A percentile compares a stretch with the other conserved stretches of the same genome.
Evolutionary conservation across 2,329 filamentous ascomycete genomes (phyloP).

Genomic region (Diaporthe ampelina): DNA sequence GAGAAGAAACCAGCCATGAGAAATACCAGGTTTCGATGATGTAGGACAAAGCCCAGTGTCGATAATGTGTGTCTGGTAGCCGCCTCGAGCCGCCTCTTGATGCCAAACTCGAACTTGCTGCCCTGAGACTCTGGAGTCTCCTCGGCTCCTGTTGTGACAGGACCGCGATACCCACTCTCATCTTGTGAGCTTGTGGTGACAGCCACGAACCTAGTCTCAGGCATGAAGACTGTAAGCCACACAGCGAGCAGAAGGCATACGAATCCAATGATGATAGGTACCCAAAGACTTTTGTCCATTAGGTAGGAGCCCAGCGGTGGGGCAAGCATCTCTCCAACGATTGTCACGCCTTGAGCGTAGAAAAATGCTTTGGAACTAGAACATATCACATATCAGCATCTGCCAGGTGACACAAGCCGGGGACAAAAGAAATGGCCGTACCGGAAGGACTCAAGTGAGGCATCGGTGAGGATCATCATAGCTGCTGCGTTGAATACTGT

Average conservation of each 20-base stretch:
- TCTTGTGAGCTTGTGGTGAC: background rate
- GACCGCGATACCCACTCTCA: too few species aligned
- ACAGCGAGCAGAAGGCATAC: background rate
- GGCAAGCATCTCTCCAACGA: constrained; percentile 14
- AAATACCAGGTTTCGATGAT: background rate
- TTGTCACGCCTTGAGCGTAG: constrained; percentile 6
- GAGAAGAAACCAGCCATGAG: constrained; percentile 17
- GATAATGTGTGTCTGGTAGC: background rate
- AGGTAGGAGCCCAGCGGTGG: background rate
- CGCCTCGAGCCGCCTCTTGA: background rate
- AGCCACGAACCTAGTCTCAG: background rate
- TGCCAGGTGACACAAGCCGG: too few species aligned
- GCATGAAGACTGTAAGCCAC: background rate
- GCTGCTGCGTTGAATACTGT: constrained; percentile 2
- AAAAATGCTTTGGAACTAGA: constrained; percentile 9
- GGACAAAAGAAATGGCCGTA: background rate
- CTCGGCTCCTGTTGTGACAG: background rate
- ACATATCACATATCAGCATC: background rate
- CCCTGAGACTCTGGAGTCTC: background rate
- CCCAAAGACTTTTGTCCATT: constrained; percentile 2
- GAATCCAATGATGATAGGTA: background rate
- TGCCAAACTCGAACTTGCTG: background rate
- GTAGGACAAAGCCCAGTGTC: background rate
- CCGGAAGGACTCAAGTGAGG: constrained; percentile 13
- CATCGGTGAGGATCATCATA: constrained; percentile 19